Evolutionary conservation across 495 filamentous ascomycete genomes (phyloP), one percentile per base, ranked within the genome.

Genomic region (Echria macrotheca): DNA sequence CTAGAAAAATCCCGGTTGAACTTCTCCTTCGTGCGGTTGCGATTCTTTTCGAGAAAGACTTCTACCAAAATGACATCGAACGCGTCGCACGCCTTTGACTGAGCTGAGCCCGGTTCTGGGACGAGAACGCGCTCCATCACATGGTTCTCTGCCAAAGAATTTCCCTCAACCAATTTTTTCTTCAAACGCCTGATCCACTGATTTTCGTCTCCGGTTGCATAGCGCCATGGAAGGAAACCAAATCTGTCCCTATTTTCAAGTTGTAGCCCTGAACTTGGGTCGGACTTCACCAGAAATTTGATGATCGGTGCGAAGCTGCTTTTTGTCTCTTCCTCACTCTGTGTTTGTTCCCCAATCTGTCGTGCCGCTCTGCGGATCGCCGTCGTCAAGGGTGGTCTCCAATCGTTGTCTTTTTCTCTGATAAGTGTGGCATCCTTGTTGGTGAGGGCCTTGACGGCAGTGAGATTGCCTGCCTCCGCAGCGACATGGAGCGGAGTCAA

Each of bases 21-120:
- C n/a, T 39, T 39, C 24, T 54, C 51, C 11, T 37, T 42, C 8
- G 32, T 44, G 5, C 39, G 24, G 11, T 49, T 45, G 5, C 32
- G 29, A 19, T 54, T 54, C 39, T 25, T 48, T 32, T 49, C 38
- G 4, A 54, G 24, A 37, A 49, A 54, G 12, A 54, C 51, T 32
- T 54, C 51, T 39, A 45, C 51, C 12, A 54, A 39, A 14, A 49
- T 44, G 12, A 54, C 39, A 21, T 54, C 51, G 12, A 49, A 54
- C 1, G 51, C 45, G 2, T 54, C 24, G 45, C 44, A 48, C 0
- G 51, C 51, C 18, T 44, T 38, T 5, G 15, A 31, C 25, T 54
- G 51, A n/a, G n/a, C n/a, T 21, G 51, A 33, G 10, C 46, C 51
- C 2, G 45, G 39, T 11, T 38, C 23, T 21, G 51, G 51, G 4